Evolutionary conservation across 495 filamentous ascomycete genomes (phyloP).

Genomic region (Penicillium antarcticum): DNA sequence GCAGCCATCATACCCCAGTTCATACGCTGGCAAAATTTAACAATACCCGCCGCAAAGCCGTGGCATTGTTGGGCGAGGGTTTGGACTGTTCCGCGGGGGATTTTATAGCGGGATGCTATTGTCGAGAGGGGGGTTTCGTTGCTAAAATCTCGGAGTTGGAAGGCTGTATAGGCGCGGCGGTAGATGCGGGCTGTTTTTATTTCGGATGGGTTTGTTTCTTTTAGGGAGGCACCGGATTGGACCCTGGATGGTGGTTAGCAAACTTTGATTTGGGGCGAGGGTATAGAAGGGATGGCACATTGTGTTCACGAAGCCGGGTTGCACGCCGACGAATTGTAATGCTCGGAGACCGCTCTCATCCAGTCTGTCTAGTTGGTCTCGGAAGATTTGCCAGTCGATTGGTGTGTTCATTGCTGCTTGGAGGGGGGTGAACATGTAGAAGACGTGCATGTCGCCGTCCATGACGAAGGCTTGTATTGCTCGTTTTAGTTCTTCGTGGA

Average conservation of each 20-base stretch:
- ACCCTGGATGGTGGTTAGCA: constrained; percentile 52
- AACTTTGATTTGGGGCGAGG: background rate
- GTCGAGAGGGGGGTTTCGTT: constrained; percentile 71
- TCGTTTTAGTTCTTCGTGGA: constrained; percentile 64
- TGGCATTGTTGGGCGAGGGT: constrained; percentile 71
- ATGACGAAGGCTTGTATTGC: constrained; percentile 75
- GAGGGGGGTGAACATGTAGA: constrained; percentile 79
- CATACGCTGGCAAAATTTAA: constrained; percentile 73
- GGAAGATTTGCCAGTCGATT: constrained; percentile 72
- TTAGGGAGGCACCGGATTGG: constrained; percentile 60
- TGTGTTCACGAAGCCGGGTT: constrained; percentile 65
- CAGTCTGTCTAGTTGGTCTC: constrained; percentile 63
- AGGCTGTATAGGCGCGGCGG: constrained; percentile 73
- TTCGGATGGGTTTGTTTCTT: constrained; percentile 60
- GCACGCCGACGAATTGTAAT: constrained; percentile 65
- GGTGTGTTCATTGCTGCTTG: constrained; percentile 41
- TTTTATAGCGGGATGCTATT: constrained; percentile 67
- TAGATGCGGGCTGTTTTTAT: constrained; percentile 62
- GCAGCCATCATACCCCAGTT: constrained; percentile 71
- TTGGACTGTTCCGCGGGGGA: constrained; percentile 68
- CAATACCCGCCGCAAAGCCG: constrained; percentile 74
- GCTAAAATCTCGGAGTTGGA: constrained; percentile 78
- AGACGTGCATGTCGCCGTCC: constrained; percentile 81
- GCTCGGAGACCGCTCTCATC: constrained; percentile 71
- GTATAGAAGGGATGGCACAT: constrained; percentile 57